A percentile compares a stretch with the other conserved stretches of the same genome.
phyloP scores from a whole-genome alignment of 2,329 filamentous ascomycete species.

The Epichloe glyceriae region DNA sequence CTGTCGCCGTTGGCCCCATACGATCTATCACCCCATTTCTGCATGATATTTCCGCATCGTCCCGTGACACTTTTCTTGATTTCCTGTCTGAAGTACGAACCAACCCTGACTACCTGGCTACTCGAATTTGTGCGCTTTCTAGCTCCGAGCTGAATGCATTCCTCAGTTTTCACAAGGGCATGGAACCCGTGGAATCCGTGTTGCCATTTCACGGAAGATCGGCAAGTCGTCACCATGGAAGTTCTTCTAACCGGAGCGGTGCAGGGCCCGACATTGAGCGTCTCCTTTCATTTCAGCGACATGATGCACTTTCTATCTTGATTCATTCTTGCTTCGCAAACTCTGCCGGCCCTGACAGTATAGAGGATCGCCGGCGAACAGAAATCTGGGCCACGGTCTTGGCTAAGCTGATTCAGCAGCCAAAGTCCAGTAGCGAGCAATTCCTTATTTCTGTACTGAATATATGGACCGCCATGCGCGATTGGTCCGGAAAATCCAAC shows the following conservation, averaged over 20 bases:
- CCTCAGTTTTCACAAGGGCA: conserved; percentile 62
- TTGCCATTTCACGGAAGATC: conserved; percentile 52
- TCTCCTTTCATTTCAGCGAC: conserved; percentile 76
- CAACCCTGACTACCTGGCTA: conserved; percentile 78
- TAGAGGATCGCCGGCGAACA: conserved; percentile 66
- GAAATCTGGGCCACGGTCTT: conserved; percentile 83
- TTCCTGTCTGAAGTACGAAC: conserved; percentile 74
- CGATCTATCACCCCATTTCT: conserved; percentile 43
- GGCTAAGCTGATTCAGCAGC: conserved; percentile 67
- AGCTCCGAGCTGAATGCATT: conserved; percentile 65
- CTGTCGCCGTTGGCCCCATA: conserved; percentile 23
- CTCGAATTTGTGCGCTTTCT: conserved; percentile 63
- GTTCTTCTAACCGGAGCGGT: conserved; percentile 30
- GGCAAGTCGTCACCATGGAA: conserved; percentile 31
- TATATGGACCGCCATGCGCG: conserved; percentile 72
- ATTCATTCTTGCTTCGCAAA: conserved; percentile 85
- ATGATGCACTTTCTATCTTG: conserved; percentile 72
- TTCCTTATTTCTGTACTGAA: conserved; percentile 77
- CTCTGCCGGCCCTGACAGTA: conserved; percentile 66
- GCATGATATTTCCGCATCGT: conserved; percentile 61
- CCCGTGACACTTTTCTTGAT: conserved; percentile 61
- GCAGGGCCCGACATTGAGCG: conserved; percentile 60
- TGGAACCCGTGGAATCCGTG: conserved; percentile 74
- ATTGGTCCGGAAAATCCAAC: conserved; percentile 80
- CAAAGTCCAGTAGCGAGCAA: conserved; percentile 63